A percentile compares a stretch with the other conserved stretches of the same genome.
Evolutionary conservation across 2,329 filamentous ascomycete species (phyloP).

Genomic region (Microdochium nivale): DNA sequence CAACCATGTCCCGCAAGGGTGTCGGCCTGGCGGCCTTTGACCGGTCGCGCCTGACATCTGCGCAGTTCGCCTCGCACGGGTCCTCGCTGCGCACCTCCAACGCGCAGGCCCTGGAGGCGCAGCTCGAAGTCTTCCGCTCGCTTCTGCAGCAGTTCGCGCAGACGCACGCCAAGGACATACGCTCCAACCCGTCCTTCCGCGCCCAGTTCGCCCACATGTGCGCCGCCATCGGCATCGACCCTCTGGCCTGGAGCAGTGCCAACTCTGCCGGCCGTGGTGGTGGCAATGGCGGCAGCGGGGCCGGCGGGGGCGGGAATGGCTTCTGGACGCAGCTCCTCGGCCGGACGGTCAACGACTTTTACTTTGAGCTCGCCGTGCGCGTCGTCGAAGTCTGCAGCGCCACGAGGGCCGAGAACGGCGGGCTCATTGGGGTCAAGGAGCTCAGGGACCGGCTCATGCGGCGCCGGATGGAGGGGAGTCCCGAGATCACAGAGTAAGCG

Average conservation of each 20-base stretch:
- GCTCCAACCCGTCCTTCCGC: conserved; percentile 88
- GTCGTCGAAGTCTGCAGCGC: conserved; percentile 88
- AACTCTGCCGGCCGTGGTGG: conserved; percentile 23
- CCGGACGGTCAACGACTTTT: conserved; percentile 92
- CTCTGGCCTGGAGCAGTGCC: conserved; percentile 62
- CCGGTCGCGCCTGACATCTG: conserved; percentile 72
- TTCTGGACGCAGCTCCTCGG: conserved; percentile 93
- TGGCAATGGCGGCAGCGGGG: conserved; percentile 31
- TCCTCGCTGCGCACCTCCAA: conserved; percentile 78
- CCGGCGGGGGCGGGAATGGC: conserved; percentile 47
- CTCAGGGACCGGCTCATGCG: conserved; percentile 67
- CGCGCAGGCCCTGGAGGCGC: conserved; percentile 77
- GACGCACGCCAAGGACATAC: conserved; percentile 92
- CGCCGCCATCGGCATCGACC: conserved; percentile 91
- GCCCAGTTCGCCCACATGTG: conserved; percentile 99
- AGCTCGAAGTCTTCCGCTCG: conserved; percentile 92
- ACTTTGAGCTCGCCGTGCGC: conserved; percentile 93
- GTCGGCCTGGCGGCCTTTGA: conserved; percentile 89
- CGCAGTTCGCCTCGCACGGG: conserved; percentile 87
- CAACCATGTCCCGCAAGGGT: conserved; percentile 66
- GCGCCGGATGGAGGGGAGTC: conserved; percentile 65
- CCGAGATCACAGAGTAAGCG: conserved; percentile 68
- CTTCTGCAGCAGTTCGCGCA: conserved; percentile 91
- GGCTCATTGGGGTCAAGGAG: conserved; percentile 77
- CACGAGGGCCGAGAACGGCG: conserved; percentile 85